Base-by-base conservation (phyloP, 83 land plant species). In the Thuja plicata region DNA sequence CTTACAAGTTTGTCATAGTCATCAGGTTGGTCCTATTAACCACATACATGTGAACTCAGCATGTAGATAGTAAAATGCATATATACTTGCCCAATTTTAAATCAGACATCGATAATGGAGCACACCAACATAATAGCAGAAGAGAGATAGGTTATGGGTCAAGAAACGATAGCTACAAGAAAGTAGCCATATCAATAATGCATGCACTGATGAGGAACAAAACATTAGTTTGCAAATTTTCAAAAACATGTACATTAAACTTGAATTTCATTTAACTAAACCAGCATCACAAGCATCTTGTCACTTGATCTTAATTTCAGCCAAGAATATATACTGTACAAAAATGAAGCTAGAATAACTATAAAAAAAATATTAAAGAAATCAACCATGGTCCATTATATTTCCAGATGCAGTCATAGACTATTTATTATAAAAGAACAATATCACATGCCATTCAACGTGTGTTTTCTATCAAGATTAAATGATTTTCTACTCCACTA, bases 1-100 rank as follows among this genome's bases (percentile, higher is more conserved):
- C 90, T 94, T 57, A 97, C 92, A 84, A 97, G 90, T 90, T 90
- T 96, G 90, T 97, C 98, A 88, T 93, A 98, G 71, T 94, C 92
- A 92, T 97, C 98, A 83, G 95, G 98, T 86, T 93, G 87, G 46
- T 92, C 96, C 97, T 97, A 93, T 3, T 57, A 77, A 15, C n/a
- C 73, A 84, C 48, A 87, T 3, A 87, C 46, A 57, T 12, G 55
- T 82, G 40, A 38, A 38, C 8, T n/a, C 86, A 45, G 41, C 16
- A 45, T 46, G 10, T 4, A 84, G 16, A 21, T 8, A 84, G 55
- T n/a, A 8, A 84, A 45, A 84, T 87, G 15, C 81, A 38, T 5
- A 38, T 5, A 24, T 87, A 87, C 40, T 73, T 27, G 70, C 46
- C 46, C 73, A 80, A 34, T 46, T 27, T 19, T 40, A 43, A 43